Base-by-base conservation (phyloP, 2,329 filamentous ascomycete genomes). In the Colletotrichum kahawae region DNA sequence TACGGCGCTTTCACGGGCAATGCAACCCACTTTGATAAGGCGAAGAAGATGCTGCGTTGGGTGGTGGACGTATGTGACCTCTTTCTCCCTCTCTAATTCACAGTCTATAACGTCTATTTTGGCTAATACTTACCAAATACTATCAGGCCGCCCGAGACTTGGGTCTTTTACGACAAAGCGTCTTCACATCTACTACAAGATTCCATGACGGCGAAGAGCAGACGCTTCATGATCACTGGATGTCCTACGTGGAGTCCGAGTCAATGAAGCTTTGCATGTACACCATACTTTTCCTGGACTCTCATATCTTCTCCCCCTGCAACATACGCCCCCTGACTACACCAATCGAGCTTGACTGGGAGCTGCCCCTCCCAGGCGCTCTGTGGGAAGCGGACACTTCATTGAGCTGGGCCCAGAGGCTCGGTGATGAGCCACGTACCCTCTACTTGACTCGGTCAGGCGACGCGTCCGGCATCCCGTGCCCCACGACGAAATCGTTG, bases 201-300 rank as follows among this genome's bases (percentile, higher is more conserved):
- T 85, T 96, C 57, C 92, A 92, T 78, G 90, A 93, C 0, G 91
- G 29, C 36, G 76, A 72, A 72, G 77, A 69, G 33, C 77, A 76
- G 31, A 69, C 64, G 5, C 74, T 79, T 0, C 77, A 80, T 24
- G 68, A 75, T 24, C 72, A 74, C 21, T 82, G 82, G 82, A 77
- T 70, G 33, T 56, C 75, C 9, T 83, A 79, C 43, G 77, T 82
- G 24, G 72, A 79, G 2, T 77, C 81, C 43, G 82, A 83, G 73
- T 82, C 82, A 4, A 79, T 81, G 77, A 82, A 82, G 65, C 68
- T 83, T 5, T 79, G 77, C 54, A 77, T 82, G 59, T 80, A 82
- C 64, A 77, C 80, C 7, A 77, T 83, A 2, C 70, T 81, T 1
- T 82, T 82, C 31, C 76, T 82, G 21, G 82, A 82, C 68, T 81